phyloP scores from a whole-genome alignment of 495 filamentous ascomycete species.

The Amorphotheca resinae region DNA sequence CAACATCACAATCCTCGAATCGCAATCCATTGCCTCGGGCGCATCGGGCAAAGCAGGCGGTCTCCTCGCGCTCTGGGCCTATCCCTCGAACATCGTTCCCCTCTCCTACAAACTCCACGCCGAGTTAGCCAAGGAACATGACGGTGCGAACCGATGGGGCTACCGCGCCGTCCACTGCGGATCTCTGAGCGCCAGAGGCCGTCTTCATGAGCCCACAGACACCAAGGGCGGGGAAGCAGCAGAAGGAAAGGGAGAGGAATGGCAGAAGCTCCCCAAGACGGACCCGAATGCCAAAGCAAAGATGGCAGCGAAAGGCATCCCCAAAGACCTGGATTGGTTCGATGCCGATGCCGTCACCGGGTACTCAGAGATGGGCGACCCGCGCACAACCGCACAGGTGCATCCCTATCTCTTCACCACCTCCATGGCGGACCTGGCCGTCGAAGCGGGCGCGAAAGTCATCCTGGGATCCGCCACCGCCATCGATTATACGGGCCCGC shows the following conservation, averaged over 20 bases:
- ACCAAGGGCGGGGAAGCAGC: background rate
- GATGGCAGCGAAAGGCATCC: constrained; percentile 50
- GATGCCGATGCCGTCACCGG: constrained; percentile 46
- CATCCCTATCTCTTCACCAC: constrained; percentile 91
- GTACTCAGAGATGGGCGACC: constrained; percentile 77
- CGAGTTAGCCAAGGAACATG: constrained; percentile 74
- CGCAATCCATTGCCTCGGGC: constrained; percentile 73
- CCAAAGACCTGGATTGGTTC: constrained; percentile 81
- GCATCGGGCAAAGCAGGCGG: constrained; percentile 95
- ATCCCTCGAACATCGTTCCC: constrained; percentile 73
- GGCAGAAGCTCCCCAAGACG: constrained; percentile 61
- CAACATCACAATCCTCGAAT: constrained; percentile 79
- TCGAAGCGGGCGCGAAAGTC: constrained; percentile 61
- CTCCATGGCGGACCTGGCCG: constrained; percentile 68
- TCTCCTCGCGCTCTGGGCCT: constrained; percentile 84
- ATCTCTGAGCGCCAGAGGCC: constrained; percentile 12
- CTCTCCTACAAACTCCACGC: constrained; percentile 76
- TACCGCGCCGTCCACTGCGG: constrained; percentile 73
- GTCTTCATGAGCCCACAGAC: background rate
- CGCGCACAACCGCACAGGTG: constrained; percentile 77
- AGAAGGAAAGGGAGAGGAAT: constrained; percentile 24
- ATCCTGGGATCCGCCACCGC: constrained; percentile 50
- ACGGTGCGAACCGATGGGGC: constrained; percentile 73
- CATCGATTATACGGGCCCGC: constrained; percentile 40
- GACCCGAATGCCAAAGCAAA: constrained; percentile 43